phyloP scores from a whole-genome alignment of 768 basidiomycete species.

The Mycena albidolilacea region DNA sequence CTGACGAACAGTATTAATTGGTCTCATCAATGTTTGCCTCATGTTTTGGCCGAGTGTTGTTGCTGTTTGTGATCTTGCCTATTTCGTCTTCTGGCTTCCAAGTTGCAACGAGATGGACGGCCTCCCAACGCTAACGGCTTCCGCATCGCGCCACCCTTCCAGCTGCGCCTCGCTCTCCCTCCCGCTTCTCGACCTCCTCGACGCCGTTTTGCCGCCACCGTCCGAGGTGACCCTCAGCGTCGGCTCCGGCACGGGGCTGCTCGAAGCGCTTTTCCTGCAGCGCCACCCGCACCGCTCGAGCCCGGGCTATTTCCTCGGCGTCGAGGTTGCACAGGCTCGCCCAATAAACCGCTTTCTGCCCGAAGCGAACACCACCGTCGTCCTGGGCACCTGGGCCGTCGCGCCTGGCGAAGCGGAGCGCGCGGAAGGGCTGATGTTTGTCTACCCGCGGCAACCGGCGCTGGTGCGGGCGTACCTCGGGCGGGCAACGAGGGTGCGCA shows the following conservation, averaged over 20 bases:
- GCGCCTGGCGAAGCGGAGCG: constrained; percentile 6
- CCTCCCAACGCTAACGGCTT: constrained; percentile 12
- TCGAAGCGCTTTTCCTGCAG: constrained; percentile 17
- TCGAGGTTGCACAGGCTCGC: constrained; percentile 7
- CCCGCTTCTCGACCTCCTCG: constrained; percentile 18
- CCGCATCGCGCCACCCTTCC: constrained; percentile 6
- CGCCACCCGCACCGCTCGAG: constrained; percentile 16
- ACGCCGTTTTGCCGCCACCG: constrained; percentile 13
- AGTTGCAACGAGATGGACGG: constrained; percentile 2
- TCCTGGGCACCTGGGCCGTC: constrained; percentile 19
- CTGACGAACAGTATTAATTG: too few relatives aligned
- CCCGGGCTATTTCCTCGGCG: constrained; percentile 8
- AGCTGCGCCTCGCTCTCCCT: constrained; percentile 23
- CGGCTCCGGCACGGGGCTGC: constrained; percentile 10
- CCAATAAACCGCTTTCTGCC: constrained; percentile 22
- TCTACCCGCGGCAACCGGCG: constrained; percentile 15
- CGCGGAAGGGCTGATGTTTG: constrained; percentile 16
- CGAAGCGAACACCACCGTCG: constrained; percentile 6
- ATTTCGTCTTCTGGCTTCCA: neutral
- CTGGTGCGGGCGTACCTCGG: constrained; percentile 14
- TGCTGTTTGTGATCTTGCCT: too few relatives aligned
- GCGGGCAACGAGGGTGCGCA: constrained; percentile 15
- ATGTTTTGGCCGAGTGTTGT: too few relatives aligned
- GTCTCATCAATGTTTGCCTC: too few relatives aligned
- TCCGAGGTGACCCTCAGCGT: constrained; percentile 14